phyloP scores from a whole-genome alignment of 768 basidiomycete genomes.

The Boletus barrowsii region DNA sequence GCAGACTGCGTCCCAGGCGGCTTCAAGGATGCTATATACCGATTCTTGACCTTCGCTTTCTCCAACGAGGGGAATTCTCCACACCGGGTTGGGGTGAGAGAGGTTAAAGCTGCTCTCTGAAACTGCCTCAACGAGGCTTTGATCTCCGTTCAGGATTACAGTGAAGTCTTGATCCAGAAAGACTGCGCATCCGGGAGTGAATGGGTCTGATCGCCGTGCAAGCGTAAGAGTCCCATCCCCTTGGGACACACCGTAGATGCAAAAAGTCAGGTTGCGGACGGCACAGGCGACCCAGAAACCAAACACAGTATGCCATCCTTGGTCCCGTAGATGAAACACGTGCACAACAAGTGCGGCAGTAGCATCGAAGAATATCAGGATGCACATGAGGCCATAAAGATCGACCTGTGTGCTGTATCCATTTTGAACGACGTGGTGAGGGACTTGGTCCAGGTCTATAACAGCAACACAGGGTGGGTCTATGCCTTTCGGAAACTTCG shows the following conservation, averaged over 20 bases:
- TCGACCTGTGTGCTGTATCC: not conserved
- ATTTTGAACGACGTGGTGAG: not conserved
- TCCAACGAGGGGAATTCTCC: not conserved
- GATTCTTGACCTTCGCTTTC: not conserved
- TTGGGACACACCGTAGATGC: not conserved
- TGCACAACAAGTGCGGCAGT: not conserved
- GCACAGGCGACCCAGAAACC: not conserved
- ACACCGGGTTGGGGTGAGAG: not conserved
- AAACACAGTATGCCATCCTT: not conserved
- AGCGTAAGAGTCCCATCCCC: conserved; percentile 6
- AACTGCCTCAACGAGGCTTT: not conserved
- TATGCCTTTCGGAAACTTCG: not conserved
- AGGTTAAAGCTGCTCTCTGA: not conserved
- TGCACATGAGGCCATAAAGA: not conserved
- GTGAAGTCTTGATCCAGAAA: conserved; percentile 3
- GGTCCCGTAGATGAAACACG: not conserved
- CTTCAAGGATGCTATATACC: not conserved
- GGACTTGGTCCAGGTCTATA: not conserved
- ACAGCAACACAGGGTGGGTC: not conserved
- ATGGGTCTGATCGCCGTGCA: not conserved
- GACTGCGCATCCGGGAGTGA: not conserved
- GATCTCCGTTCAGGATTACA: not conserved
- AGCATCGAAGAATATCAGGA: not conserved
- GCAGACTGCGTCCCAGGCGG: not conserved
- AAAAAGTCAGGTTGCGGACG: not conserved